Evolutionary conservation across 768 basidiomycete genomes (phyloP).

Genomic region (Suillus sp.): DNA sequence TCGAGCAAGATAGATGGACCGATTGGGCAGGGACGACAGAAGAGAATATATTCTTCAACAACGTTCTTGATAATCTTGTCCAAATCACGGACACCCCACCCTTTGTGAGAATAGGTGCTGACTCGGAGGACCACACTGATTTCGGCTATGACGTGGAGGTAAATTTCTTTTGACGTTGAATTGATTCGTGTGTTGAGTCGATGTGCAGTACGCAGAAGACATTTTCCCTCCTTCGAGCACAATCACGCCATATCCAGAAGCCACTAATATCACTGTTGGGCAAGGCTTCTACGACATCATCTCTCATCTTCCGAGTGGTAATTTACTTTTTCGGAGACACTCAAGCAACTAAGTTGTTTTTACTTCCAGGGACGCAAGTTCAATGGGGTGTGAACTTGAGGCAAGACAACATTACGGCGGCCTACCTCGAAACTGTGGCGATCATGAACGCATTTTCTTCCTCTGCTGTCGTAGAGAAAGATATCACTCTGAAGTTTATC

Average conservation of each 20-base stretch:
- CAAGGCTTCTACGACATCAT: constrained; percentile 56
- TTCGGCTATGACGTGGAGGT: constrained; percentile 53
- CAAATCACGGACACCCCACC: constrained; percentile 53
- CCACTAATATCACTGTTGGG: constrained; percentile 59
- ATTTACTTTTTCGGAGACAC: constrained; percentile 13
- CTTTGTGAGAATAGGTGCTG: constrained; percentile 60
- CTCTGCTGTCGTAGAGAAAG: constrained; percentile 37
- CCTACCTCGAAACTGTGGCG: constrained; percentile 48
- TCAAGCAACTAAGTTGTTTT: neutral
- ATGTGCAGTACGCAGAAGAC: constrained; percentile 44
- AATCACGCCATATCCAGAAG: constrained; percentile 67
- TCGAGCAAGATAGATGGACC: constrained; percentile 71
- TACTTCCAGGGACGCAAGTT: constrained; percentile 54
- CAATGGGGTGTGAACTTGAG: constrained; percentile 74
- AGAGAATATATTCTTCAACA: constrained; percentile 61
- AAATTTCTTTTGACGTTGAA: constrained; percentile 8
- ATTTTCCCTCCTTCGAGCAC: constrained; percentile 51
- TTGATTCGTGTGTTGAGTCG: neutral
- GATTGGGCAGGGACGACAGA: constrained; percentile 61
- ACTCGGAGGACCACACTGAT: constrained; percentile 59
- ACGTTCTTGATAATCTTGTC: constrained; percentile 58
- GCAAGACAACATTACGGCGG: constrained; percentile 49
- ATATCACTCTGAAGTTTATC: constrained; percentile 55
- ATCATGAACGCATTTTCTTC: constrained; percentile 52
- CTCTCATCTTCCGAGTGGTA: constrained; percentile 53